Evolutionary conservation across 441 rosid genomes (phyloP).

Genomic region (Theobroma grandiflorum): DNA sequence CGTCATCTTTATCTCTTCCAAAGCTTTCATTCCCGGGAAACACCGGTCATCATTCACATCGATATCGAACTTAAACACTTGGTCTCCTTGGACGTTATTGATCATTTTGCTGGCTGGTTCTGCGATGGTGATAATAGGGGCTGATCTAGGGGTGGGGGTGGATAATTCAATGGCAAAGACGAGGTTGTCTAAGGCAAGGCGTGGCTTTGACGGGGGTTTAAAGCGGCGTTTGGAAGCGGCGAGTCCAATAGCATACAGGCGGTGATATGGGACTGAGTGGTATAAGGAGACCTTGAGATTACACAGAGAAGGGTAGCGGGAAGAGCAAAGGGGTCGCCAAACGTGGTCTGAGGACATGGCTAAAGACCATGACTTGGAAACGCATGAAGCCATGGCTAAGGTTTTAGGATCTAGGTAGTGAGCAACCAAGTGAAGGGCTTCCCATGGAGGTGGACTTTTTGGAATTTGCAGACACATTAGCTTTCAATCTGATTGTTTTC

Average conservation of each 20-base stretch:
- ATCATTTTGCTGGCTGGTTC: constrained; percentile 30
- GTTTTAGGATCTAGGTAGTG: constrained; percentile 49
- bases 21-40: neutral
- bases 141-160: neutral
- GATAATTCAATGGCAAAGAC: constrained; percentile 41
- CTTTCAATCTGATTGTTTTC: neutral
- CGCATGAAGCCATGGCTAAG: constrained; percentile 57
- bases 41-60: neutral
- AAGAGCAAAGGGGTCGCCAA: constrained; percentile 48
- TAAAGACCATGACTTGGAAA: constrained; percentile 47
- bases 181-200: constrained; percentile 42
- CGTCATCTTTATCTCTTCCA: constrained; percentile 38
- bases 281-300: constrained; percentile 35
- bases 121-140: constrained; percentile 22
- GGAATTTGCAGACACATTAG: neutral
- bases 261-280: constrained; percentile 40
- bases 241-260: constrained; percentile 42
- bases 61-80: constrained; percentile 47
- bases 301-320: constrained; percentile 47
- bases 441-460: constrained; percentile 7
- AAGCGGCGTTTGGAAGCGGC: constrained; percentile 42
- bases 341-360: constrained; percentile 53
- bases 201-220: constrained; percentile 38
- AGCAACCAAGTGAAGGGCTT: constrained; percentile 44
- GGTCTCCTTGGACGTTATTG: neutral